A percentile compares a stretch with the other conserved stretches of the same genome.
phyloP scores from a whole-genome alignment of 2,329 filamentous ascomycete species.

The Pseudocercospora fijiensis region DNA sequence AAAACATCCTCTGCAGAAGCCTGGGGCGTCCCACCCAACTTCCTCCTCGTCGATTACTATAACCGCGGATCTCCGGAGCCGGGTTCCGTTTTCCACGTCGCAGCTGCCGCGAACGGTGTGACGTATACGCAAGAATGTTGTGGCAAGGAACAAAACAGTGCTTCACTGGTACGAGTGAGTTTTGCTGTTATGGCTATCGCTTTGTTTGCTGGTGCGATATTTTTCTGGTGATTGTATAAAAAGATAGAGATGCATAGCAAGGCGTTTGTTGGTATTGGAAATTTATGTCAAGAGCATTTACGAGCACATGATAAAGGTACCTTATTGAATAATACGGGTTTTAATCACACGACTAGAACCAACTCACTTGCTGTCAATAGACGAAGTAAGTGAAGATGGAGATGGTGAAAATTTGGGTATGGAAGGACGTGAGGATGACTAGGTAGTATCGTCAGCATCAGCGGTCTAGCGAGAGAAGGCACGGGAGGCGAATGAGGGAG shows the following conservation, averaged over 20 bases:
- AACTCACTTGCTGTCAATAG: no score
- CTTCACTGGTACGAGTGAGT: slow-evolving; percentile 9
- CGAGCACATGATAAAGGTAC: not conserved
- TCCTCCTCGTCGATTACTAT: slow-evolving; percentile 83
- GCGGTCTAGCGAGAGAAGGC: not conserved
- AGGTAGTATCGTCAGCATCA: no score
- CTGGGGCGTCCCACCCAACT: slow-evolving; percentile 71
- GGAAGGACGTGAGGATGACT: no score
- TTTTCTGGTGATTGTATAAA: slow-evolving; percentile 9
- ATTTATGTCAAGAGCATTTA: not conserved
- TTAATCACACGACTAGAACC: not conserved
- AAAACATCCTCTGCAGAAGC: slow-evolving; percentile 36
- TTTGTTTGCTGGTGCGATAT: slow-evolving; percentile 7
- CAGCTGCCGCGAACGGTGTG: slow-evolving; percentile 69
- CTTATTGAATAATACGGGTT: not conserved
- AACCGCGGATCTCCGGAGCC: slow-evolving; percentile 62
- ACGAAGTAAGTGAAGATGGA: no score
- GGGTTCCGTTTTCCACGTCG: slow-evolving; percentile 76
- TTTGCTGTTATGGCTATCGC: slow-evolving; percentile 10
- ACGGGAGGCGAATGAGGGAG: not conserved
- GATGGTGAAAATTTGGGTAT: no score
- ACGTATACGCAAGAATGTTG: slow-evolving; percentile 64
- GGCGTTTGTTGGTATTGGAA: not conserved
- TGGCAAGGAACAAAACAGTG: slow-evolving; percentile 39
- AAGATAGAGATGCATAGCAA: slow-evolving; percentile 14